Conservation (phyloP, 371 early-diverging fungal genomes). For the Mucor sp. region DNA sequence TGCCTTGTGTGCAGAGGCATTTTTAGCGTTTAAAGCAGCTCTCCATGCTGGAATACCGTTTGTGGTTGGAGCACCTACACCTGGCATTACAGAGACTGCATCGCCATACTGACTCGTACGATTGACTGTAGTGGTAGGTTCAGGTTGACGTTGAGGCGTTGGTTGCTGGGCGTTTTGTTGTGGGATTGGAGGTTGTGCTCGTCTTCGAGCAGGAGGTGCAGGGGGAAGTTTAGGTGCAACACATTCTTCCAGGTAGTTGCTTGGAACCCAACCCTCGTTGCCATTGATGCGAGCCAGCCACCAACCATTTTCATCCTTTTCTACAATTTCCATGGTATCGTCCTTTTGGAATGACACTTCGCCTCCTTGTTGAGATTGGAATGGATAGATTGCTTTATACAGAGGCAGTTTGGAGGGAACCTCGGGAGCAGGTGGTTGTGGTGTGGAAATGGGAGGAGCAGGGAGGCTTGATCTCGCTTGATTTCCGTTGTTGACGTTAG, state of each 20-base stretch:
- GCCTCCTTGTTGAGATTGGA: conserved; percentile 62
- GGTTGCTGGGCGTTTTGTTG: neutral
- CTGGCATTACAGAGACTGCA: neutral
- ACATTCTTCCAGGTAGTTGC: conserved; percentile 76
- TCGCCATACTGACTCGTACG: neutral
- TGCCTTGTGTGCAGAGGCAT: conserved; percentile 15
- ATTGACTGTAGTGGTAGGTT: neutral
- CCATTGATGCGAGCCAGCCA: conserved; percentile 79
- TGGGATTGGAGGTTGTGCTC: conserved; percentile 26
- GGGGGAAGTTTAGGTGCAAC: conserved; percentile 42
- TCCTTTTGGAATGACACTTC: conserved; percentile 73
- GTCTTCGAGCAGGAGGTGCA: conserved; percentile 40
- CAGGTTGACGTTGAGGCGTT: neutral
- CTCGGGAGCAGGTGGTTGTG: conserved; percentile 60
- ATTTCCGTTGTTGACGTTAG: neutral
- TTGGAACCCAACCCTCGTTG: conserved; percentile 84
- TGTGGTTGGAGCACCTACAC: neutral
- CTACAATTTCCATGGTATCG: conserved; percentile 72
- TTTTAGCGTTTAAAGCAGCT: conserved; percentile 53
- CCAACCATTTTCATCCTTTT: conserved; percentile 86
- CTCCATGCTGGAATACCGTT: conserved; percentile 56
- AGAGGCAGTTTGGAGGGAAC: conserved; percentile 52
- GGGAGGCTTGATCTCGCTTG: neutral
- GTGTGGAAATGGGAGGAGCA: conserved; percentile 21
- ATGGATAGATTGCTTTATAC: conserved; percentile 79